Conservation (phyloP, 768 basidiomycete species). For the Leucogyrophana mollusca region DNA sequence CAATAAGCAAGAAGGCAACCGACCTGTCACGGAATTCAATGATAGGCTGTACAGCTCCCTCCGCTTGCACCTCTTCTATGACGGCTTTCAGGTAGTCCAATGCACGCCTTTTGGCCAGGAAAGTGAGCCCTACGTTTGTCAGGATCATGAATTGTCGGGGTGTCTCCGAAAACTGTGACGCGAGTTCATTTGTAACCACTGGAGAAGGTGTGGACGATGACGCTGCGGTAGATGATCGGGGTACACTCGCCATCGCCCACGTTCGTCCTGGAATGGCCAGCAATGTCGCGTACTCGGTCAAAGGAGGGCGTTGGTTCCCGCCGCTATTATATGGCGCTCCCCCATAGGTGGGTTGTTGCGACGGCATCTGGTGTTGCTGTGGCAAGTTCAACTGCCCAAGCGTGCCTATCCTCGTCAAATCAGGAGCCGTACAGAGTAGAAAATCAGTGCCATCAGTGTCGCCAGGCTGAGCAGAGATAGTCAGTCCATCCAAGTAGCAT, state of each 20-base stretch:
- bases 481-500: constrained; percentile 66
- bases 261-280: constrained; percentile 80
- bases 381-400: constrained; percentile 58
- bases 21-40: constrained; percentile 82
- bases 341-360: constrained; percentile 39
- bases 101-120: constrained; percentile 77
- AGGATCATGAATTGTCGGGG: constrained; percentile 83
- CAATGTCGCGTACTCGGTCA: constrained; percentile 76
- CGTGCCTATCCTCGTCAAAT: constrained; percentile 68
- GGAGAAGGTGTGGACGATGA: constrained; percentile 42
- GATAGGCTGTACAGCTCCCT: constrained; percentile 75
- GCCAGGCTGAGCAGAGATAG: constrained; percentile 69
- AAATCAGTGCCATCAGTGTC: constrained; percentile 75
- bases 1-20: constrained; percentile 11
- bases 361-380: constrained; percentile 32
- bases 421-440: constrained; percentile 72
- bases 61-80: constrained; percentile 78
- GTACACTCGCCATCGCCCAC: constrained; percentile 75
- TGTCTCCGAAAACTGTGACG: constrained; percentile 73
- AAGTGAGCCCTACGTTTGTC: constrained; percentile 82
- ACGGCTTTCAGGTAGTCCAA: constrained; percentile 82
- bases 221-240: constrained; percentile 28
- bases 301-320: constrained; percentile 52
- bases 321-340: constrained; percentile 38
- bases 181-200: constrained; percentile 73